phyloP scores from a whole-genome alignment of 129 eudicot genomes.

The Erigeron canadensis region DNA sequence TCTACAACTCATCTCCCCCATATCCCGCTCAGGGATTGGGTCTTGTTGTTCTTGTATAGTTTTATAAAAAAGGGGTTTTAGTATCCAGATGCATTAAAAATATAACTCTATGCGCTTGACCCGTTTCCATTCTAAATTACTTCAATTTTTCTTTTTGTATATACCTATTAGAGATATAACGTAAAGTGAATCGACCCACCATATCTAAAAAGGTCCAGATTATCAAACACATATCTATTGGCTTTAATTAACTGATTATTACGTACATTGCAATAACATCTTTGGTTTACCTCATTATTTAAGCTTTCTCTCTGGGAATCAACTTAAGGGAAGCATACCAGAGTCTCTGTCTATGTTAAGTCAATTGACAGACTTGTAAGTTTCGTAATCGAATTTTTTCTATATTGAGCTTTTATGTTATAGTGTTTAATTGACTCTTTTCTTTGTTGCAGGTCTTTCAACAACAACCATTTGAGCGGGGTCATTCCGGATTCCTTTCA shows the following conservation, averaged over 20 bases:
- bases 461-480: constrained; percentile 65
- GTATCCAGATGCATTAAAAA: background rate
- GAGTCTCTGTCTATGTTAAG: constrained; percentile 52
- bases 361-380: constrained; percentile 78
- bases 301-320: constrained; percentile 61
- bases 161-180: too few species aligned
- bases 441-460: constrained; percentile 48
- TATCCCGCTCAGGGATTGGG: too few species aligned
- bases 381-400: background rate
- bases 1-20: too few species aligned
- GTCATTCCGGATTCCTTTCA: constrained; percentile 72
- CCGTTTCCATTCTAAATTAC: too few species aligned
- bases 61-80: too few species aligned
- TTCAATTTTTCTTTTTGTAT: too few species aligned
- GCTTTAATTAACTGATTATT: background rate
- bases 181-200: too few species aligned
- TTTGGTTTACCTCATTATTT: background rate
- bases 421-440: constrained; percentile 10
- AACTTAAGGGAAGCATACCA: constrained; percentile 68
- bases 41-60: too few species aligned
- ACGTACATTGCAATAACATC: background rate
- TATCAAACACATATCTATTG: background rate
- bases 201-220: too few species aligned
- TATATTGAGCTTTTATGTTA: background rate
- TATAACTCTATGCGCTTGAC: background rate